These are phyloP conservation scores for Lachnellula willkommii DNA, from an alignment of 2,329 filamentous ascomycete species.

Conservation along the genomic window DNA sequence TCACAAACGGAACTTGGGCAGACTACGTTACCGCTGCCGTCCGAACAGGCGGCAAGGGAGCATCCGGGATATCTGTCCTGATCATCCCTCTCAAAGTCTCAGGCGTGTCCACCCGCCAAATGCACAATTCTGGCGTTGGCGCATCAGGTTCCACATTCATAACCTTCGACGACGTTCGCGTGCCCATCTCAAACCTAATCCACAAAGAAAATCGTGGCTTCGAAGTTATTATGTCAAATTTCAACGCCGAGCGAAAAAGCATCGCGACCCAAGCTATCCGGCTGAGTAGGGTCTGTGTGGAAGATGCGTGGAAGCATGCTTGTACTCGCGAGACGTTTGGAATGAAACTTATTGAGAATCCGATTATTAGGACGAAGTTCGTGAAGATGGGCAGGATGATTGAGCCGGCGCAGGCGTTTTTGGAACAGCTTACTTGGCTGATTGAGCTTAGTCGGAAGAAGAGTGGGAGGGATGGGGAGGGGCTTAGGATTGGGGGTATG, in stretches of 20 bases:
- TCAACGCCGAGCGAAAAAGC: constrained; percentile 55
- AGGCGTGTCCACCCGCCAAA: constrained; percentile 49
- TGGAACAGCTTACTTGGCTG: constrained; percentile 52
- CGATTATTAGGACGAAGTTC: constrained; percentile 56
- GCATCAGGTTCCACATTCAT: constrained; percentile 54
- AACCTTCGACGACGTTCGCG: constrained; percentile 49
- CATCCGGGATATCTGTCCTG: constrained; percentile 50
- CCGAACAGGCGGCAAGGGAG: constrained; percentile 50
- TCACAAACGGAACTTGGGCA: constrained; percentile 57
- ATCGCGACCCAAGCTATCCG: constrained; percentile 53
- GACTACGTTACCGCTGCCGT: constrained; percentile 59
- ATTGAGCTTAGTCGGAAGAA: constrained; percentile 23
- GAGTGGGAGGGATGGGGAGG: constrained; percentile 17
- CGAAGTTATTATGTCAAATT: constrained; percentile 54
- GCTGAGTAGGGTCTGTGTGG: constrained; percentile 51
- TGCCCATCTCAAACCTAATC: constrained; percentile 48
- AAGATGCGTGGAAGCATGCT: constrained; percentile 48
- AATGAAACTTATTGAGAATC: constrained; percentile 50
- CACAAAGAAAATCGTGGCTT: constrained; percentile 52
- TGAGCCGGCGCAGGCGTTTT: constrained; percentile 56
- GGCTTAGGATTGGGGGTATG: constrained; percentile 44
- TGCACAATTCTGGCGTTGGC: constrained; percentile 62
- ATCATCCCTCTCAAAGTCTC: constrained; percentile 47
- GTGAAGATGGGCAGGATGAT: constrained; percentile 54
- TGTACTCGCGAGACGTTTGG: constrained; percentile 53